Evolutionary conservation across 768 basidiomycete species (phyloP), one percentile per base, ranked within the genome.

Genomic region (Porphyrellus cyaneotinctus): DNA sequence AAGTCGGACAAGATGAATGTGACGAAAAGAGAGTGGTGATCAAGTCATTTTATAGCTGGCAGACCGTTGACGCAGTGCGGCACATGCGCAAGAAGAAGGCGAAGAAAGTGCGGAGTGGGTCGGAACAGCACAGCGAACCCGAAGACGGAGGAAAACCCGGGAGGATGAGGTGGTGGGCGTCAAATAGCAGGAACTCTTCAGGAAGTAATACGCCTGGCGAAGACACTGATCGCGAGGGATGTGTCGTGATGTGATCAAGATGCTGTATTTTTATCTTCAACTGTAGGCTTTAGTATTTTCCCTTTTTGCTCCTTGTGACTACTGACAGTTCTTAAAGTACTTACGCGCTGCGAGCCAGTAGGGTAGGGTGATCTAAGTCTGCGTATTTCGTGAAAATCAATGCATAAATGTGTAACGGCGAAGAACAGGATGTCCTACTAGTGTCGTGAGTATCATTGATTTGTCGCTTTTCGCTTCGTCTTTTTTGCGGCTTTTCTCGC

Each of bases 31-130:
- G 84, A 23, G 84, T 92, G 23, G 85, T 89, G 46, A 64, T 93
- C 58, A 91, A 91, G 78, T 83, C 86, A 23, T 94, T 91, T 67
- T 86, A 88, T 68, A 83, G 85, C 44, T 91, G 88, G 87, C 87
- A 91, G 74, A 86, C 80, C 11, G 89, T 93, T 33, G 91, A 92
- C 64, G 81, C 83, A 0, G 89, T 91, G 43, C 76, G 77, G 53
- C 72, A 76, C 31, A 78, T 76, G 48, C 77, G 81, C 52, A 88
- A 80, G 70, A 65, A 77, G 58, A 88, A 82, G 68, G 60, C 75
- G 38, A 71, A 76, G 64, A 72, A 80, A 49, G 69, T 67, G 5
- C 72, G 67, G 42, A 79, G 24, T 13, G 75, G 66, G 38, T 59
- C 54, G 17, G 65, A 58, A 70, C 66, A 30, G 64, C 61, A 41